Evolutionary conservation across 2,329 filamentous ascomycete genomes (phyloP), one percentile per base, ranked within the genome.

Genomic region (Didymella pinodella): DNA sequence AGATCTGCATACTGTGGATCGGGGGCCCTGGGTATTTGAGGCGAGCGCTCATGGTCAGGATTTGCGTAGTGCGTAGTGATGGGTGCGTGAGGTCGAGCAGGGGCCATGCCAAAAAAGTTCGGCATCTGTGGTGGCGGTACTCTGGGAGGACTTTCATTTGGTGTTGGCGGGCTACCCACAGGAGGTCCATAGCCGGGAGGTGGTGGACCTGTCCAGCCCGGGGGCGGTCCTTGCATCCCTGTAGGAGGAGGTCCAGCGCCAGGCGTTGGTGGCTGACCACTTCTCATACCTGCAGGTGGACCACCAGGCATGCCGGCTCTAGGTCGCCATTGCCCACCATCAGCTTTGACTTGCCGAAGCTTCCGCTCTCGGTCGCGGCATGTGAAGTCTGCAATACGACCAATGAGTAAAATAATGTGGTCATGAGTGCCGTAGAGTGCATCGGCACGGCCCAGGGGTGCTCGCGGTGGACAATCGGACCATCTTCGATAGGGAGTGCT

Each of bases 391-490:
- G 90, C 86, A 14, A 97, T 82, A 2, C 95, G 88, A 8, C 88
- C 93, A 25, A 97, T 83, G 1, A 98, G 80, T 4, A 98, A 83
- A 44, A 96, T 85, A 4, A 97, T 79, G 74, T 97, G 92, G 73
- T 99, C 95, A 65, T 91, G 92, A 0, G 92, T 92, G 38, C 93
- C 95, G 70, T 94, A 96, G 25, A 94, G 86, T 10, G 92, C 90
- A 70, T 93, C 90, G 4, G 90, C 80, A 61, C 86, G 88, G 18
- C 92, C 92, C 43, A 97, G 83, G 0, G 90, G 89, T 10, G 91
- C 90, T 71, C 95, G 85, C 4, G 95, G 95, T 38, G 92, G 91
- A 71, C 93, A 96, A 70, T 94, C 89, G n/a, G 87, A 88, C 91
- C 92, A 97, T 62, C 86, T 82, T 28, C 88, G 83, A 72, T 90